A percentile compares a stretch with the other conserved stretches of the same genome.
These are phyloP conservation scores for Laguncularia racemosa DNA, from an alignment of 345 rosid species.

Conservation along the genomic window DNA sequence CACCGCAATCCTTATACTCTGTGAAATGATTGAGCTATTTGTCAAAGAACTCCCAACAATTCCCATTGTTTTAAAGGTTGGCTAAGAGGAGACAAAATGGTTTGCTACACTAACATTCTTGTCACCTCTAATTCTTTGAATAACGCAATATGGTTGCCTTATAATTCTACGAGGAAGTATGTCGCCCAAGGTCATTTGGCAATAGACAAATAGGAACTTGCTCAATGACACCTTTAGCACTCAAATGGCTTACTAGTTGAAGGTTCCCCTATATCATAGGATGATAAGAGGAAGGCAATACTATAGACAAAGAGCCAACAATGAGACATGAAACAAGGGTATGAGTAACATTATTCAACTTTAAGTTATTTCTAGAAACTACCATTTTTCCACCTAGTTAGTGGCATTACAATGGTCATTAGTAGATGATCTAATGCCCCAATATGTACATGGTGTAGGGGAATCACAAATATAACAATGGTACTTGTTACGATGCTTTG, in stretches of 20 bases:
- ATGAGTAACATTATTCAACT: constrained; percentile 11
- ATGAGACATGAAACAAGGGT: constrained; percentile 1
- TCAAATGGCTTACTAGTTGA: constrained; percentile 9
- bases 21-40: too few species aligned
- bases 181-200: constrained; percentile 7
- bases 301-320: not conserved
- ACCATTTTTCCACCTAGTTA: too few species aligned
- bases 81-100: constrained; percentile 21
- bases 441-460: too few species aligned
- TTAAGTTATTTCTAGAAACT: constrained; percentile 34
- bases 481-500: too few species aligned
- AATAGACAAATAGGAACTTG: constrained; percentile 23
- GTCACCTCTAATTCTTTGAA: constrained; percentile 28
- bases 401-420: too few species aligned
- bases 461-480: too few species aligned
- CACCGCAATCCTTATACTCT: too few species aligned
- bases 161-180: constrained; percentile 11
- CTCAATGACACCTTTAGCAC: constrained; percentile 16
- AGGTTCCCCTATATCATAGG: constrained; percentile 9
- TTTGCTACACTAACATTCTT: constrained; percentile 12
- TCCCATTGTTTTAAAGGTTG: constrained; percentile 20
- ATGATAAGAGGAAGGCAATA: not conserved
- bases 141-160: constrained; percentile 17
- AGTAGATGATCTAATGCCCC: too few species aligned
- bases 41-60: constrained; percentile 7